These are phyloP conservation scores for Erythrobasidium yunnanense DNA, from an alignment of 768 basidiomycete genomes.

Conservation along the genomic window DNA sequence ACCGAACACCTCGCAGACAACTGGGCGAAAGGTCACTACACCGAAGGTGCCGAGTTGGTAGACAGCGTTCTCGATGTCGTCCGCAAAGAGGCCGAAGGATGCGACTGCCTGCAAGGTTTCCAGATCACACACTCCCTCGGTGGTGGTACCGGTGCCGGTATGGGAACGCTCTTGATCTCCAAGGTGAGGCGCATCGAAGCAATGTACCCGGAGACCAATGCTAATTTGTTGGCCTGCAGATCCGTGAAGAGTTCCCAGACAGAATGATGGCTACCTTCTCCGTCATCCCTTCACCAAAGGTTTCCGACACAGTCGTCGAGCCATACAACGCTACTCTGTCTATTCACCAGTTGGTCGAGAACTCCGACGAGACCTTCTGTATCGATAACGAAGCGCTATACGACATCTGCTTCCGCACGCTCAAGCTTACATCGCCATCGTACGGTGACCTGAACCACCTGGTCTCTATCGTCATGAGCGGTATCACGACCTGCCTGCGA, in stretches of 20 bases:
- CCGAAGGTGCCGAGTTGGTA: slow-evolving; percentile 84
- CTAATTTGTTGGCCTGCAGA: background rate
- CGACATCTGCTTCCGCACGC: slow-evolving; percentile 96
- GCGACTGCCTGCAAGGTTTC: slow-evolving; percentile 97
- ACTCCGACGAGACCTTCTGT: slow-evolving; percentile 99
- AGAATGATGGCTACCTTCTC: slow-evolving; percentile 99
- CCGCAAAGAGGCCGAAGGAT: slow-evolving; percentile 95
- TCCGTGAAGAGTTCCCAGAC: slow-evolving; percentile 83
- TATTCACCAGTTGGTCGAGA: slow-evolving; percentile 96
- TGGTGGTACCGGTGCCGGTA: slow-evolving; percentile 98
- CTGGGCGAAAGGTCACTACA: slow-evolving; percentile 85
- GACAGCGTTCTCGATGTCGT: slow-evolving; percentile 97
- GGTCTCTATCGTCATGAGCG: slow-evolving; percentile 95
- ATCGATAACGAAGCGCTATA: slow-evolving; percentile 98
- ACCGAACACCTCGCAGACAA: slow-evolving; percentile 55
- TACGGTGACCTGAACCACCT: slow-evolving; percentile 98
- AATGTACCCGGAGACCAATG: background rate
- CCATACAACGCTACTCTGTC: slow-evolving; percentile 98
- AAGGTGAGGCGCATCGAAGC: slow-evolving; percentile 62
- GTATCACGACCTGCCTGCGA: slow-evolving; percentile 94
- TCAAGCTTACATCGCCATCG: slow-evolving; percentile 86
- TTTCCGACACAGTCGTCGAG: slow-evolving; percentile 98
- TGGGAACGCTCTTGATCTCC: slow-evolving; percentile 97
- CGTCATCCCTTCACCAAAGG: slow-evolving; percentile 91
- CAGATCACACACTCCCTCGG: slow-evolving; percentile 97